Conservation (phyloP, 805 yeast genomes). For the Candida vartiovaarae region DNA sequence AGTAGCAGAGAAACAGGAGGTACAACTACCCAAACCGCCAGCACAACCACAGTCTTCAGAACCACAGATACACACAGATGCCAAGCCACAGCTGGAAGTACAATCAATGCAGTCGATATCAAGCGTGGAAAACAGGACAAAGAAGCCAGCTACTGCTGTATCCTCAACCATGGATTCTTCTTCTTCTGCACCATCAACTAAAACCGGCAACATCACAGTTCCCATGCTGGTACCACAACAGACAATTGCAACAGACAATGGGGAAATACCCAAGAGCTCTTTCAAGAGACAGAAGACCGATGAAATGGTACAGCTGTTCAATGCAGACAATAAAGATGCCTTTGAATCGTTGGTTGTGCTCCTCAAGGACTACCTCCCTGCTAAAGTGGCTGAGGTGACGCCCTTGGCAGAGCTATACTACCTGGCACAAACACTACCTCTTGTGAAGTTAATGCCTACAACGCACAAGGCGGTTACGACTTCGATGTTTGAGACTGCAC, state of each 20-base stretch:
- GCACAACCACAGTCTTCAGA: neutral
- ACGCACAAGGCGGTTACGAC: constrained; percentile 85
- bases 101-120: too few relatives aligned
- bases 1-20: too few relatives aligned
- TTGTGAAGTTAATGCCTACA: constrained; percentile 71
- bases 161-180: neutral
- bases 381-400: constrained; percentile 46
- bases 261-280: neutral
- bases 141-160: too few relatives aligned
- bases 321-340: constrained; percentile 33
- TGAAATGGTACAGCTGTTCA: constrained; percentile 18
- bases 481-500: constrained; percentile 75
- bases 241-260: neutral
- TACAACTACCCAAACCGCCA: neutral
- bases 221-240: neutral
- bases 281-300: constrained; percentile 11
- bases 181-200: neutral
- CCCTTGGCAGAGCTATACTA: constrained; percentile 84
- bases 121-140: too few relatives aligned
- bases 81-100: too few relatives aligned
- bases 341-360: constrained; percentile 38
- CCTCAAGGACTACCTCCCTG: constrained; percentile 45
- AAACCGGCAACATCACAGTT: too few relatives aligned
- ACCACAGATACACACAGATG: neutral
- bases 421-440: constrained; percentile 80